These are phyloP conservation scores for Candida takata DNA, from an alignment of 805 yeast species.

Conservation along the genomic window DNA sequence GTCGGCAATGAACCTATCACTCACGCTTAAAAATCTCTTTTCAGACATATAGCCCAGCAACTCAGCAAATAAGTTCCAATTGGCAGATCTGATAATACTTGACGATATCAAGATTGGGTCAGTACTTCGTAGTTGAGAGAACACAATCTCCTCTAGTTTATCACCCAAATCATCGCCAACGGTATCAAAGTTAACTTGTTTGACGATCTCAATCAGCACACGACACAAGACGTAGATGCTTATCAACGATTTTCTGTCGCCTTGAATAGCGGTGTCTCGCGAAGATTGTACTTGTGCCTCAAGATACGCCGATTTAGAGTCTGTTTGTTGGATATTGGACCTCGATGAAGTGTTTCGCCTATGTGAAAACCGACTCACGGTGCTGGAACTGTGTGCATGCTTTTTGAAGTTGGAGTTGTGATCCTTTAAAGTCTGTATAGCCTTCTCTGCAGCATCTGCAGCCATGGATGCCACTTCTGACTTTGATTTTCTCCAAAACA, in stretches of 20 bases:
- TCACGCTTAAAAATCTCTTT: conserved; percentile 75
- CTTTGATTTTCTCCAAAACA: conserved; percentile 96
- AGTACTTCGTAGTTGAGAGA: conserved; percentile 79
- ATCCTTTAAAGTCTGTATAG: conserved; percentile 25
- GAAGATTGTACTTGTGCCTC: conserved; percentile 35
- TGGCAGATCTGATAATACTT: conserved; percentile 75
- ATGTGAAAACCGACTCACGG: conserved; percentile 33
- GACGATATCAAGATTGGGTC: conserved; percentile 67
- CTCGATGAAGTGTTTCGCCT: conserved; percentile 46
- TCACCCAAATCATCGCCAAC: conserved; percentile 75
- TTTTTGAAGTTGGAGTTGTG: conserved; percentile 24
- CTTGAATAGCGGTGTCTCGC: conserved; percentile 66
- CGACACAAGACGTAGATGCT: conserved; percentile 86
- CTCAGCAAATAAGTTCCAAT: conserved; percentile 90
- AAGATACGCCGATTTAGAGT: conserved; percentile 45
- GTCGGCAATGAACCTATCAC: conserved; percentile 90
- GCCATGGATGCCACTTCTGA: conserved; percentile 75
- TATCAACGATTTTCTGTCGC: conserved; percentile 80
- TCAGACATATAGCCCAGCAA: conserved; percentile 87
- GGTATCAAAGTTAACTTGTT: conserved; percentile 70
- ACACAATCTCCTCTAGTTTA: conserved; percentile 87
- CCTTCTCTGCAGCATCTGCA: conserved; percentile 43
- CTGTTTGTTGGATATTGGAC: conserved; percentile 38
- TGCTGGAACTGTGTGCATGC: conserved; percentile 26
- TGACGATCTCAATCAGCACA: conserved; percentile 85